Percentiles rank a stretch among this genome's conserved stretches.
phyloP scores from a whole-genome alignment of 1,139 yeast species.

The Kodamaea sp. region DNA sequence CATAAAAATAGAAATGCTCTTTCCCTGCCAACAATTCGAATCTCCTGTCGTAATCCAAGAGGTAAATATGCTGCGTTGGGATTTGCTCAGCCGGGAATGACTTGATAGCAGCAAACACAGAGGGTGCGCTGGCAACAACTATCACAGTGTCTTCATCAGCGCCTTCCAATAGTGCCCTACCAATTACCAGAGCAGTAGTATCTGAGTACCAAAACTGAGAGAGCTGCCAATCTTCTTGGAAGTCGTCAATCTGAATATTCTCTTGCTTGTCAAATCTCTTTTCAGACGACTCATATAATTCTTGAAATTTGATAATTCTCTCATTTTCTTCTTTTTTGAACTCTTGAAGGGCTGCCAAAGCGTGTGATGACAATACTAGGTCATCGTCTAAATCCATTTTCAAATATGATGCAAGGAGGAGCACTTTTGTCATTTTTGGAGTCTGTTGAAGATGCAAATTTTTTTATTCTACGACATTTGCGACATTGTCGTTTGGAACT shows the following conservation, averaged over 20 bases:
- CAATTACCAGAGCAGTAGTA: conserved; percentile 65
- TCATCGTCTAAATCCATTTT: conserved; percentile 43
- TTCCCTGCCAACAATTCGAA: conserved; percentile 72
- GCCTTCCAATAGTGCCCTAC: conserved; percentile 70
- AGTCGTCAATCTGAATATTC: conserved; percentile 54
- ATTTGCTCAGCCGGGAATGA: conserved; percentile 50
- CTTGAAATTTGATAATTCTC: conserved; percentile 59
- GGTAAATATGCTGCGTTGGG: conserved; percentile 68
- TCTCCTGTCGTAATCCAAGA: conserved; percentile 76
- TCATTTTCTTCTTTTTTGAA: conserved; percentile 67
- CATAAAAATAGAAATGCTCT: conserved; percentile 68
- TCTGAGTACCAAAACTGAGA: conserved; percentile 91
- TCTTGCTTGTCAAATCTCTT: conserved; percentile 35
- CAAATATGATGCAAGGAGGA: no score
- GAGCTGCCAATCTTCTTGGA: conserved; percentile 90
- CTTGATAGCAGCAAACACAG: conserved; percentile 83
- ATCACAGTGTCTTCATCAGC: conserved; percentile 71
- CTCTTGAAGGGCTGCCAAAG: conserved; percentile 76
- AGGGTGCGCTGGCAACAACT: conserved; percentile 85
- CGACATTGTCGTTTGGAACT: conserved; percentile 12
- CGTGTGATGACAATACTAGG: conserved; percentile 59
- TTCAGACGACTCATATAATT: conserved; percentile 61
- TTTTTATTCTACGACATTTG: conserved; percentile 2
- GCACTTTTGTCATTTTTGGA: no score
- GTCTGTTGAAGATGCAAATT: no score